phyloP scores from a whole-genome alignment of 2,329 filamentous ascomycete species.

The Drechslerella dactyloides region DNA sequence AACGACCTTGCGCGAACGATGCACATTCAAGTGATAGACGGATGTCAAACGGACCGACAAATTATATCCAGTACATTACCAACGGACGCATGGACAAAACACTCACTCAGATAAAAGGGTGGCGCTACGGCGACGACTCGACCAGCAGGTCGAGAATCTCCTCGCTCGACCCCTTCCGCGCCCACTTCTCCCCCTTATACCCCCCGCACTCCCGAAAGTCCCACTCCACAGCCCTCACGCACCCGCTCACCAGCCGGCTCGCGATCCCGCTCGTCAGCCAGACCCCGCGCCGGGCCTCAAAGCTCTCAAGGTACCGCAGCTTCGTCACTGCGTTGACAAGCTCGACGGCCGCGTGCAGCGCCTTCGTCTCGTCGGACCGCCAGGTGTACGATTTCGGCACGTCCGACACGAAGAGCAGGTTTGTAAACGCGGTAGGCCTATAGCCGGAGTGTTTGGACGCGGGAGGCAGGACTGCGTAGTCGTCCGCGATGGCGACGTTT shows the following conservation, averaged over 20 bases:
- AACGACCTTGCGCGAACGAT: no score
- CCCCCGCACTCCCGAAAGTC: conserved; percentile 54
- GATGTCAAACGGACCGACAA: no score
- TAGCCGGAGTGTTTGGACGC: conserved; percentile 47
- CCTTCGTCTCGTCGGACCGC: conserved; percentile 53
- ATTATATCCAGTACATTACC: no score
- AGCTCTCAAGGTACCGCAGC: conserved; percentile 50
- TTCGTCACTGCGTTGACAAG: conserved; percentile 52
- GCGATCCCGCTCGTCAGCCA: conserved; percentile 53
- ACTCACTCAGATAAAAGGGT: neutral
- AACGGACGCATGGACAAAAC: no score
- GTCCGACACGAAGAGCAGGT: conserved; percentile 55
- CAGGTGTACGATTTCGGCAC: conserved; percentile 55
- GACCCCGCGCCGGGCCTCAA: conserved; percentile 52
- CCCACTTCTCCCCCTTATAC: conserved; percentile 52
- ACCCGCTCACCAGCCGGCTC: conserved; percentile 48
- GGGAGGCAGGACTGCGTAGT: conserved; percentile 51
- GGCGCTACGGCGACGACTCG: conserved; percentile 7
- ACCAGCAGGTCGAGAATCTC: conserved; percentile 28
- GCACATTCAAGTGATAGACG: no score
- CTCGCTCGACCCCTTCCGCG: conserved; percentile 30
- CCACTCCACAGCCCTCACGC: conserved; percentile 45
- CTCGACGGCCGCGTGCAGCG: conserved; percentile 50
- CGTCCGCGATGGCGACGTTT: conserved; percentile 52
- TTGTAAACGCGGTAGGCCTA: conserved; percentile 53